Percentiles rank a stretch among this genome's conserved stretches.
phyloP scores from a whole-genome alignment of 1,284 basidiomycete genomes.

The Ceraceosorus guamensis region DNA sequence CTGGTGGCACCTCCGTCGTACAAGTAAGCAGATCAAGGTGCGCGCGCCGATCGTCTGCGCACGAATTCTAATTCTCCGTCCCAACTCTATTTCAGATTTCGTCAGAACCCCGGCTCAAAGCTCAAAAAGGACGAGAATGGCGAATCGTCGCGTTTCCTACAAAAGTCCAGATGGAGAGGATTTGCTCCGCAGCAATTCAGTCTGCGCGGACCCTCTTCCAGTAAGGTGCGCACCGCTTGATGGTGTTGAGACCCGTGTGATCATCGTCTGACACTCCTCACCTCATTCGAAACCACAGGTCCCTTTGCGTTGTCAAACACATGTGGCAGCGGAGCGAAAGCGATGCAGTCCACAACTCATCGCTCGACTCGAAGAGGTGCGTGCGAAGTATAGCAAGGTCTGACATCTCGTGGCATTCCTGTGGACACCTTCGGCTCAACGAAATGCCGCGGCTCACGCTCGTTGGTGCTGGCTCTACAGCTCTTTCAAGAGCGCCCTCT shows the following conservation, averaged over 20 bases:
- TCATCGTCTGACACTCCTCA: too few species aligned
- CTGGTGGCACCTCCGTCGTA: too few species aligned
- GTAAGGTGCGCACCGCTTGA: background rate
- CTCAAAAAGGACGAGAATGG: background rate
- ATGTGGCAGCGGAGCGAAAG: background rate
- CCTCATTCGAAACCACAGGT: too few species aligned
- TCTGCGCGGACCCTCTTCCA: background rate
- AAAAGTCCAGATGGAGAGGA: background rate
- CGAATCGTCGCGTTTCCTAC: background rate
- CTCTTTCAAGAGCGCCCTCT: slow-evolving; percentile 63
- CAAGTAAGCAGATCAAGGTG: too few species aligned
- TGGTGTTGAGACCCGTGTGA: too few species aligned
- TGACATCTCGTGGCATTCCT: slow-evolving; percentile 15
- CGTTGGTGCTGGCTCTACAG: slow-evolving; percentile 20
- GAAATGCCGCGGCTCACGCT: background rate
- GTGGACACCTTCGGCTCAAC: slow-evolving; percentile 1
- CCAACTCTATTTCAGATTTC: slow-evolving; percentile 11
- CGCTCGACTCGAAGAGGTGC: slow-evolving; percentile 56
- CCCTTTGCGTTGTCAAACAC: background rate
- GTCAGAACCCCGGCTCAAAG: slow-evolving; percentile 21
- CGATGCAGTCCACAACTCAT: background rate
- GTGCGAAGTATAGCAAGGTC: slow-evolving; percentile 60
- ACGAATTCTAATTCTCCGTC: slow-evolving; percentile 1
- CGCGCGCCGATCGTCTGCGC: slow-evolving; percentile 21
- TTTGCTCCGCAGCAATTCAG: background rate